A percentile compares a stretch with the other conserved stretches of the same genome.
Conservation (phyloP, 2,329 filamentous ascomycete genomes). For the Fusarium pilosicola region DNA sequence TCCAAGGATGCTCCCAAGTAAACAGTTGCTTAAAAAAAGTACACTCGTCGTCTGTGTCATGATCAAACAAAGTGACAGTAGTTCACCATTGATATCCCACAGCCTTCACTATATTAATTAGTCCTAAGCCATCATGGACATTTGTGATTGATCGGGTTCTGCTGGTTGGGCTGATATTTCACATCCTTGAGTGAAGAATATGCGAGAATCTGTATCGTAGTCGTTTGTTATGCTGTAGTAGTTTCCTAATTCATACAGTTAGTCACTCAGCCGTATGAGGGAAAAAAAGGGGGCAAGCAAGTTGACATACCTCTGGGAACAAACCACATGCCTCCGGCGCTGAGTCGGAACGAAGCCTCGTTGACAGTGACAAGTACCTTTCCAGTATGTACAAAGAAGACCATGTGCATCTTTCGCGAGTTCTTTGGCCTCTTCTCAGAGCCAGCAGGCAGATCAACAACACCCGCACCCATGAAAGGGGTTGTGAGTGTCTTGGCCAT, state of each 20-base stretch:
- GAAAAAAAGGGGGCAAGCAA: not conserved
- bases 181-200: conserved; percentile 94
- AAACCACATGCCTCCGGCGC: conserved; percentile 90
- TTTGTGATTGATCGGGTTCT: conserved; percentile 38
- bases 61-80: not conserved
- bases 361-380: conserved; percentile 83
- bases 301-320: conserved; percentile 85
- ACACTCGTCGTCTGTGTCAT: not conserved
- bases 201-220: conserved; percentile 73
- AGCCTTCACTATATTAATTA: not conserved
- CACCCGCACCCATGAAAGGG: conserved; percentile 87
- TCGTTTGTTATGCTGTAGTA: conserved; percentile 92
- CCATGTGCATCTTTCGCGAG: conserved; percentile 94
- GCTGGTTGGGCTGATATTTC: conserved; percentile 56
- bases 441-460: conserved; percentile 87
- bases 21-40: conserved; percentile 5
- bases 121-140: conserved; percentile 34
- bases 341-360: conserved; percentile 81
- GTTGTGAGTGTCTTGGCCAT: conserved; percentile 89
- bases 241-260: conserved; percentile 71
- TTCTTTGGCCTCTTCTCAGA: conserved; percentile 92
- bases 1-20: not conserved
- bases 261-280: not conserved
- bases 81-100: not conserved
- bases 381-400: conserved; percentile 89